A percentile compares a stretch with the other conserved stretches of the same genome.
Conservation (phyloP, 2,329 filamentous ascomycete genomes). For the Colletotrichum shisoi region DNA sequence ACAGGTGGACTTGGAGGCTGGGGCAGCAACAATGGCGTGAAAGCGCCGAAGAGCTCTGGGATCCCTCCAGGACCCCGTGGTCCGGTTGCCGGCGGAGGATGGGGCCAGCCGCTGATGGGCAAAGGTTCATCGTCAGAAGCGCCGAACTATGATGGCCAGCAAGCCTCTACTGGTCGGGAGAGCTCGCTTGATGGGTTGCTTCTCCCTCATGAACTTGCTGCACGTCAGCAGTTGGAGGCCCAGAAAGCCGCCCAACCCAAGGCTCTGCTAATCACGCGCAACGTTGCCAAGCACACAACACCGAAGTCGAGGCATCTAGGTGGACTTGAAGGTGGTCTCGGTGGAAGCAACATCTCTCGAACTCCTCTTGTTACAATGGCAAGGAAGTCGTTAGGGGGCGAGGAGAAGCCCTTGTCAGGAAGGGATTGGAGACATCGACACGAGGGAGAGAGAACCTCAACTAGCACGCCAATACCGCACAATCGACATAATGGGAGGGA, state of each 20-base stretch:
- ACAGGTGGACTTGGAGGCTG: neutral
- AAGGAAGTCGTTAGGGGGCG: slow-evolving; percentile 5
- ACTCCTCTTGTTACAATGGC: neutral
- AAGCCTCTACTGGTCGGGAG: neutral
- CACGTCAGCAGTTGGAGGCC: slow-evolving; percentile 43
- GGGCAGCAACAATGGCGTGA: neutral
- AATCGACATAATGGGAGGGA: slow-evolving; percentile 12
- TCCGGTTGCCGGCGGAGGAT: slow-evolving; percentile 19
- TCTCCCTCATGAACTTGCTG: slow-evolving; percentile 52
- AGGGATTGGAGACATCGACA: slow-evolving; percentile 28
- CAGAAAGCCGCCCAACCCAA: slow-evolving; percentile 1
- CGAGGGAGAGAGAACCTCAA: slow-evolving; percentile 15
- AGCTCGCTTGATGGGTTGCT: slow-evolving; percentile 41
- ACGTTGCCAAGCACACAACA: neutral
- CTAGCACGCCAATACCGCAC: slow-evolving; percentile 25
- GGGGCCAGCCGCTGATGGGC: slow-evolving; percentile 30
- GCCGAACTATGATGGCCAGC: neutral
- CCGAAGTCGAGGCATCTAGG: neutral
- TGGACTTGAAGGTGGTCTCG: neutral
- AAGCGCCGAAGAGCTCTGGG: neutral
- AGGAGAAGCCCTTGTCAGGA: slow-evolving; percentile 7
- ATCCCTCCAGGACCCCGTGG: slow-evolving; percentile 8
- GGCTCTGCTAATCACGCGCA: neutral
- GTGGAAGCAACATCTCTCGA: neutral
- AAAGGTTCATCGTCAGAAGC: neutral